Percentiles rank a stretch among this genome's conserved stretches.
These are phyloP conservation scores for Westerdykella sp. DNA, from an alignment of 2,329 filamentous ascomycete species.

Conservation along the genomic window DNA sequence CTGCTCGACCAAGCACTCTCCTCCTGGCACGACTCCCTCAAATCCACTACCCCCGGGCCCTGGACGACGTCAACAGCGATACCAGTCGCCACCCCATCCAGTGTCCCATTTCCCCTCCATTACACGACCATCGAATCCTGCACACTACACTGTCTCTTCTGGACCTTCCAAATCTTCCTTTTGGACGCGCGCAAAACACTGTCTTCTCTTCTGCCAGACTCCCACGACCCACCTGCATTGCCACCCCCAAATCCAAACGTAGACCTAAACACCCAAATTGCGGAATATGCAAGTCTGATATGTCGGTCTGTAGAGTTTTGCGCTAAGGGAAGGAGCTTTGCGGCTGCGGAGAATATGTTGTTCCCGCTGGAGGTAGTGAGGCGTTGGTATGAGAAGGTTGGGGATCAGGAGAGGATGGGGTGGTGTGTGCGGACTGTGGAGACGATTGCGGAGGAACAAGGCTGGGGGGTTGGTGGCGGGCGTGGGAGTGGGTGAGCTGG, in stretches of 20 bases:
- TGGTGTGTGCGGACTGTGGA: constrained; percentile 12
- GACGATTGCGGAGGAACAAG: constrained; percentile 10
- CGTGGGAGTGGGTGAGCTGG: no score
- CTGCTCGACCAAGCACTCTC: constrained; percentile 8
- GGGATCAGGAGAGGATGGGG: constrained; percentile 9
- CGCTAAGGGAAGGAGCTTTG: constrained; percentile 9
- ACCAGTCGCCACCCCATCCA: not conserved
- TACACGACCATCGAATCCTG: constrained; percentile 16
- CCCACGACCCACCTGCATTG: not conserved
- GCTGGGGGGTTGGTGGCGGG: no score
- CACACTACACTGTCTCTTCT: constrained; percentile 13
- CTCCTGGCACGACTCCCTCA: constrained; percentile 10
- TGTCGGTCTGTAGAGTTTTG: constrained; percentile 17
- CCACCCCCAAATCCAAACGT: constrained; percentile 1
- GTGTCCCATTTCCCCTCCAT: constrained; percentile 12
- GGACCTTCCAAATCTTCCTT: constrained; percentile 15
- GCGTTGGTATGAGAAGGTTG: constrained; percentile 9
- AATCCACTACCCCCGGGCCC: constrained; percentile 4
- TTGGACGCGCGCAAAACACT: constrained; percentile 10
- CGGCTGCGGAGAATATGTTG: constrained; percentile 15
- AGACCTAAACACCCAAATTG: no score
- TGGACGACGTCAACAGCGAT: constrained; percentile 8
- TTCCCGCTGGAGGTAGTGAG: constrained; percentile 10
- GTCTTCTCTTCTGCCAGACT: constrained; percentile 3
- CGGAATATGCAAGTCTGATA: constrained; percentile 13